These are phyloP conservation scores for Dryadomyces sulphureus DNA, from an alignment of 2,329 filamentous ascomycete species.

Conservation along the genomic window DNA sequence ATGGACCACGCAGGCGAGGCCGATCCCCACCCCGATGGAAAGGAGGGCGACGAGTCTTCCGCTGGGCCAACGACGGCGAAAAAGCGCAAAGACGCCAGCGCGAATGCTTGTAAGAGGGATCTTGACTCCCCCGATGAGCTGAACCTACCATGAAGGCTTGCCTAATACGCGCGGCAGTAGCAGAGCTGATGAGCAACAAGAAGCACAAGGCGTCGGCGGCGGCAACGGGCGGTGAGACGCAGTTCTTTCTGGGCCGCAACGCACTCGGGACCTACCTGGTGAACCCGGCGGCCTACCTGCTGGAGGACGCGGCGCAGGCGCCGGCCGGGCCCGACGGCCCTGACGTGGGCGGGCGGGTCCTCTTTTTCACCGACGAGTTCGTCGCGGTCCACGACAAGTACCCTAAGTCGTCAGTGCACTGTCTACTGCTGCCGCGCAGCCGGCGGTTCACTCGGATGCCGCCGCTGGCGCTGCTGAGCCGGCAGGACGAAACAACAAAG, in stretches of 20 bases:
- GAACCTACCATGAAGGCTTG: neutral
- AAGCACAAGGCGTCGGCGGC: neutral
- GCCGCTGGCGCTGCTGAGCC: conserved; percentile 29
- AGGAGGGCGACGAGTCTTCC: neutral
- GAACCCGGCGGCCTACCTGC: conserved; percentile 44
- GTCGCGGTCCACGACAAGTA: conserved; percentile 71
- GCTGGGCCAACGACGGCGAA: neutral
- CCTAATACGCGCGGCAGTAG: neutral
- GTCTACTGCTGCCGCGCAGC: conserved; percentile 73
- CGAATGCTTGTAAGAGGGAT: neutral
- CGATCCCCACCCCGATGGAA: too few relatives aligned
- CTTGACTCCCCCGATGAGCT: neutral
- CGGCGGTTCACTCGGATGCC: conserved; percentile 26
- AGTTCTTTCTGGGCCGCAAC: conserved; percentile 25
- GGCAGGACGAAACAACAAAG: conserved; percentile 6
- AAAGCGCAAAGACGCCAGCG: neutral
- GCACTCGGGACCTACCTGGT: conserved; percentile 53
- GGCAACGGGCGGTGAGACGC: too few relatives aligned
- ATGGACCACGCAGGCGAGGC: too few relatives aligned
- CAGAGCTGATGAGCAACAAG: conserved; percentile 2
- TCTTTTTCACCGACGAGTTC: conserved; percentile 53
- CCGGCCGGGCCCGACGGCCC: neutral
- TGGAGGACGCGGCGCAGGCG: conserved; percentile 9
- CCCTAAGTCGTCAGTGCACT: conserved; percentile 74
- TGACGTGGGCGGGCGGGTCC: conserved; percentile 28